A percentile compares a stretch with the other conserved stretches of the same genome.
Conservation (phyloP, 768 basidiomycete species). For the Steccherinum ochraceum region DNA sequence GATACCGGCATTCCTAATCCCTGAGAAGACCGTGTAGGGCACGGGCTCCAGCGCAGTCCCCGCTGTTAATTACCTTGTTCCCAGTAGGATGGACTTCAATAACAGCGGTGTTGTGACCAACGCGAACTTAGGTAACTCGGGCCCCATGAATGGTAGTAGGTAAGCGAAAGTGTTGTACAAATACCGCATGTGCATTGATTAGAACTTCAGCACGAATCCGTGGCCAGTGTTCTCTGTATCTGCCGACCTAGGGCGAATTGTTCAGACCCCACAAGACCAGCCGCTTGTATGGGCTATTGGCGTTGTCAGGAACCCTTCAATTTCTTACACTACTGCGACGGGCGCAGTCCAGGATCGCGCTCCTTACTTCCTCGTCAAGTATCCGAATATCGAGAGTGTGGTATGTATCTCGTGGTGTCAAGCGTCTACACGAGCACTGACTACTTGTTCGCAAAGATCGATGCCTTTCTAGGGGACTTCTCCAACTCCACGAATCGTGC, state of each 20-base stretch:
- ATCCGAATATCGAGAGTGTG: neutral
- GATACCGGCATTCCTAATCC: neutral
- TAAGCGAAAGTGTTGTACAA: too few species aligned
- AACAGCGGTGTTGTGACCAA: neutral
- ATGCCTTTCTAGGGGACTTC: conserved; percentile 15
- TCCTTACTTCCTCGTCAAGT: conserved; percentile 14
- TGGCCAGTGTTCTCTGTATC: conserved; percentile 21
- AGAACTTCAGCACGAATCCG: too few species aligned
- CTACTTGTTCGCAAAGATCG: conserved; percentile 12
- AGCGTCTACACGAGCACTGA: neutral
- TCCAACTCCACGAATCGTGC: conserved; percentile 12
- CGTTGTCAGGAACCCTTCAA: conserved; percentile 19
- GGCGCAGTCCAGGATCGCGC: conserved; percentile 10
- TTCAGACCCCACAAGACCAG: conserved; percentile 5
- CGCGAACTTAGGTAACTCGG: neutral
- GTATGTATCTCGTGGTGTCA: conserved; percentile 7
- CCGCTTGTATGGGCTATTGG: conserved; percentile 24
- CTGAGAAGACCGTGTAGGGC: neutral
- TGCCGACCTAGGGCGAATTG: conserved; percentile 20
- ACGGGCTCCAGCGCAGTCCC: neutral
- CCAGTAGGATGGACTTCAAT: neutral
- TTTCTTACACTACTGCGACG: conserved; percentile 14
- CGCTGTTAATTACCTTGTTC: neutral
- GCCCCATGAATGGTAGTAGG: neutral
- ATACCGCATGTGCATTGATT: neutral